A percentile compares a stretch with the other conserved stretches of the same genome.
These are phyloP conservation scores for Abortiporus biennis DNA, from an alignment of 1,284 basidiomycete genomes.

Conservation along the genomic window DNA sequence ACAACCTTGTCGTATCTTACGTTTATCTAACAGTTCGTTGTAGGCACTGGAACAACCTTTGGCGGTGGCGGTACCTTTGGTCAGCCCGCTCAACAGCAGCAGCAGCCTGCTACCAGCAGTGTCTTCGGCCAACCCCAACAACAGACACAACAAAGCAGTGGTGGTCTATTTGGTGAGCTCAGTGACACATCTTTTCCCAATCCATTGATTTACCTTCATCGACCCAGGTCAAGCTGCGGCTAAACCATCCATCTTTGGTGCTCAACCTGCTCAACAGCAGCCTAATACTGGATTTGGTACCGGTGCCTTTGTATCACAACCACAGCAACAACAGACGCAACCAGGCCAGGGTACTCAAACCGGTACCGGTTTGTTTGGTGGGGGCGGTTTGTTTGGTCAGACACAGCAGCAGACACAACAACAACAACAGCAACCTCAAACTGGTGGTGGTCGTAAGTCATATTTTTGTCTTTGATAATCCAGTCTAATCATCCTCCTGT, in stretches of 20 bases:
- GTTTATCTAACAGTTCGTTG: neutral
- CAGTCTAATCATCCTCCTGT: neutral
- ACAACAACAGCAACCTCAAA: constrained; percentile 21
- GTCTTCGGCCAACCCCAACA: constrained; percentile 35
- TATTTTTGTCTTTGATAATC: neutral
- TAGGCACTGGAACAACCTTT: constrained; percentile 26
- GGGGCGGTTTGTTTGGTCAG: constrained; percentile 17
- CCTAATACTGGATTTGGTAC: constrained; percentile 21
- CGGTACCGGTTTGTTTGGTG: constrained; percentile 13
- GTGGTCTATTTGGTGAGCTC: constrained; percentile 32
- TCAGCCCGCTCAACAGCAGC: constrained; percentile 7
- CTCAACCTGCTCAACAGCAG: constrained; percentile 15
- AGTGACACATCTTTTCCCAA: neutral
- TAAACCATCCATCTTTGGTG: constrained; percentile 35
- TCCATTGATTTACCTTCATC: neutral
- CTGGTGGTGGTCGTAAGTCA: constrained; percentile 15
- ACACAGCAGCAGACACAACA: constrained; percentile 24
- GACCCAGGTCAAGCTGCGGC: constrained; percentile 23
- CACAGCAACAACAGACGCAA: constrained; percentile 17
- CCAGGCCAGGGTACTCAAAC: constrained; percentile 19
- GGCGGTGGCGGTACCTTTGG: constrained; percentile 27
- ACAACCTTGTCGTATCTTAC: constrained; percentile 12
- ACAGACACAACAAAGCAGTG: constrained; percentile 17
- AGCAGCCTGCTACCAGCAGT: constrained; percentile 22
- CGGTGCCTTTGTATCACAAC: constrained; percentile 24